Evolutionary conservation across 495 filamentous ascomycete species (phyloP).

Genomic region (Penicillium canescens): DNA sequence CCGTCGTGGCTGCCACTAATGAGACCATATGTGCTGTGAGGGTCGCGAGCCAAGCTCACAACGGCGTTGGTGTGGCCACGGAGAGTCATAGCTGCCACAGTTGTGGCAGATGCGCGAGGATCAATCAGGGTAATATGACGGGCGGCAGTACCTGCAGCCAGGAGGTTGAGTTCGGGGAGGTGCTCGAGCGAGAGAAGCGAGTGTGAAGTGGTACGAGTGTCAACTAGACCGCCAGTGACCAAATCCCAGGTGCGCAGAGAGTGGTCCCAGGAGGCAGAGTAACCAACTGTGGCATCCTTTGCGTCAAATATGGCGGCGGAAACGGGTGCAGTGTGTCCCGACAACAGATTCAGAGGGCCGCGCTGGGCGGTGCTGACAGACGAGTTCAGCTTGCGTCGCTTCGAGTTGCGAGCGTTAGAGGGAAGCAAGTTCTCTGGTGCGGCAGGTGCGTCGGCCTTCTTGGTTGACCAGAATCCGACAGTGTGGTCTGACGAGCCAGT

Average conservation of each 20-base stretch:
- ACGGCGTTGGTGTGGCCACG: constrained; percentile 88
- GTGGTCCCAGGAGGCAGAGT: constrained; percentile 87
- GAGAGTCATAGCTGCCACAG: constrained; percentile 80
- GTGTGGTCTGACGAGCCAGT: constrained; percentile 79
- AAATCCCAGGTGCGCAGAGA: constrained; percentile 90
- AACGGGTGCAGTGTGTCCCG: constrained; percentile 69
- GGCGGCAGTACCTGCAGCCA: constrained; percentile 84
- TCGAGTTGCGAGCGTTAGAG: constrained; percentile 57
- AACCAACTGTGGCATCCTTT: constrained; percentile 80
- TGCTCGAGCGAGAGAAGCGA: constrained; percentile 73
- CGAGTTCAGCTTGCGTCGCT: constrained; percentile 75
- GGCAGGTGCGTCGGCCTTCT: constrained; percentile 68
- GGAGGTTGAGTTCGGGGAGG: constrained; percentile 63
- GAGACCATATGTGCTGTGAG: constrained; percentile 74
- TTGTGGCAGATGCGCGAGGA: constrained; percentile 71
- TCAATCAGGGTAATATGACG: constrained; percentile 88
- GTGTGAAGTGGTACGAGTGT: constrained; percentile 78
- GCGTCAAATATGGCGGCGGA: constrained; percentile 80
- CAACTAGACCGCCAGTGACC: constrained; percentile 69
- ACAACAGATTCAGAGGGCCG: constrained; percentile 73
- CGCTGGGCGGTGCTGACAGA: constrained; percentile 66
- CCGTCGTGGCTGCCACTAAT: constrained; percentile 86
- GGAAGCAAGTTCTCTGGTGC: constrained; percentile 67
- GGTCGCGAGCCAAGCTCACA: constrained; percentile 65
- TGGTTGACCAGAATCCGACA: constrained; percentile 82